These are phyloP conservation scores for Arachis monticola DNA, from an alignment of 331 rosid genomes.

Conservation along the genomic window DNA sequence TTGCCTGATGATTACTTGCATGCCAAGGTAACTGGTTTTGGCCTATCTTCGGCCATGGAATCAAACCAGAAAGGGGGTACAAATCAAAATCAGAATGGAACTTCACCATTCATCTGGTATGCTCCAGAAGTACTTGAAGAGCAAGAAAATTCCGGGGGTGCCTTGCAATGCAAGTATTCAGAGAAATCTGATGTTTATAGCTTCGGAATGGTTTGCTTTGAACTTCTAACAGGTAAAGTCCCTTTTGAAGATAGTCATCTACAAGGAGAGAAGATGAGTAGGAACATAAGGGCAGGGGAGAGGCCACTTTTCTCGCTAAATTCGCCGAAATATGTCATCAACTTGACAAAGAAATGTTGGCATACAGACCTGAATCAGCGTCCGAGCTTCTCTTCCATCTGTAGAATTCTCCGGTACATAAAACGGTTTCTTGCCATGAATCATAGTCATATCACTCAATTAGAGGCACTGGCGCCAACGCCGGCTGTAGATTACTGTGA, in stretches of 20 bases:
- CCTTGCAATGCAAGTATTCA: slow-evolving; percentile 50
- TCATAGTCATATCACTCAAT: slow-evolving; percentile 60
- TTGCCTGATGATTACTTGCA: slow-evolving; percentile 68
- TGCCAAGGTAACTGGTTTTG: slow-evolving; percentile 78
- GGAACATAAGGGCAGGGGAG: slow-evolving; percentile 88
- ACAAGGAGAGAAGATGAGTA: slow-evolving; percentile 92
- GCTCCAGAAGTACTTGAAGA: slow-evolving; percentile 93
- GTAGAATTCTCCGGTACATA: slow-evolving; percentile 72
- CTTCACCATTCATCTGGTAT: slow-evolving; percentile 70
- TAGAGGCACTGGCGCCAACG: slow-evolving; percentile 56
- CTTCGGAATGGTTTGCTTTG: slow-evolving; percentile 95
- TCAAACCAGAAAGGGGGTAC: slow-evolving; percentile 52
- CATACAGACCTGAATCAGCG: slow-evolving; percentile 74
- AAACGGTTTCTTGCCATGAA: slow-evolving; percentile 71
- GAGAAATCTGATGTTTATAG: slow-evolving; percentile 91
- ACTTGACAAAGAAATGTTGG: slow-evolving; percentile 89
- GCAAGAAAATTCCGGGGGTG: slow-evolving; percentile 61
- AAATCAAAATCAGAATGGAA: slow-evolving; percentile 67
- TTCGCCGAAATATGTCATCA: slow-evolving; percentile 66
- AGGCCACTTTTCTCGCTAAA: slow-evolving; percentile 79
- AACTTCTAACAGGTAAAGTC: slow-evolving; percentile 85
- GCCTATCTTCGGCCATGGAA: slow-evolving; percentile 52
- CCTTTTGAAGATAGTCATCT: slow-evolving; percentile 94
- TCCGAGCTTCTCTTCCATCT: slow-evolving; percentile 83
- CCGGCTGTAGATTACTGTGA: slow-evolving; percentile 76